Evolutionary conservation across 306 rosid species (phyloP), one percentile per base, ranked within the genome.

Genomic region (Ceratonia siliqua): DNA sequence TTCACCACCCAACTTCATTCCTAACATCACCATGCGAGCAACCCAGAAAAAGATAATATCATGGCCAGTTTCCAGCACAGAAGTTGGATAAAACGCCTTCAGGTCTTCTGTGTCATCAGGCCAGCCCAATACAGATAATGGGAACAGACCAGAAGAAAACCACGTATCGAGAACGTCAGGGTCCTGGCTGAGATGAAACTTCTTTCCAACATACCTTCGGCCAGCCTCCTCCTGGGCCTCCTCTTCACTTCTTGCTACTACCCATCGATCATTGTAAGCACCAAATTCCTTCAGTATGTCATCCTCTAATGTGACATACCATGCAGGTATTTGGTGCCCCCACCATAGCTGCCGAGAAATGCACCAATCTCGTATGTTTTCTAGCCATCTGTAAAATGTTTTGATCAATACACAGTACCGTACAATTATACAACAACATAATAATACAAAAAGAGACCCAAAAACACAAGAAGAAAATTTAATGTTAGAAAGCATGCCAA

Each of bases 141-240:
- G 97, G 78, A 94, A 90, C 64, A 94, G 89, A 70, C 97, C 99
- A 73, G 99, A 68, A 77, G 99, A 94, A 88, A 92, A 94, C 99
- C 99, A 94, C 12, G 99, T 92, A 81, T 94, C 99, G 46, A 92
- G 95, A 75, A 92, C 97, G 25, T 94, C 99, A n/a, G 97, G 97
- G 77, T 94, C 99, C 85, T 55, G 97, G 62, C 39, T 41, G 32
- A 94, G 70, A 35, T 64, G 80, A 68, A 92, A 89, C 77, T 83
- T 86, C 92, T 86, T 89, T 64, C 96, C 96, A 5, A 66, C 55
- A 78, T 84, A 90, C 61, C 24, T 83, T 69, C 50, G 62, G 66
- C 70, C 75, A 69, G 95, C 96, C 85, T 84, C 88, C 77, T 71
- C 72, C 41, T 77, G 82, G 57, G 99, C 99, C 84, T 88, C 93